A percentile compares a stretch with the other conserved stretches of the same genome.
Evolutionary conservation across 805 yeast genomes (phyloP).

Genomic region (Lachancea meyersii): DNA sequence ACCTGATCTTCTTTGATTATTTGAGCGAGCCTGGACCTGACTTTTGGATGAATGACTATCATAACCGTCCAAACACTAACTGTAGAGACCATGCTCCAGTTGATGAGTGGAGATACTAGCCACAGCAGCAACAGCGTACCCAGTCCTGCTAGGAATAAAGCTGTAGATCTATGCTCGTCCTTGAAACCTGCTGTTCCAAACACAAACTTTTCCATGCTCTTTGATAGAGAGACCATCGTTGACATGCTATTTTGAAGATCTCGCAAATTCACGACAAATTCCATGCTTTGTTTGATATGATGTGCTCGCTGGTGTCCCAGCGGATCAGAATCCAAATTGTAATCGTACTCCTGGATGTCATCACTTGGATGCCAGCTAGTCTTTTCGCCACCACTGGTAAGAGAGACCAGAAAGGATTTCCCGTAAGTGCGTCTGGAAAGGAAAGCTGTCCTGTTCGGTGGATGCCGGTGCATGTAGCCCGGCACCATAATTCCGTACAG

Average conservation of each 20-base stretch:
- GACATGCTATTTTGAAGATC: constrained; percentile 66
- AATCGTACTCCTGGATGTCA: constrained; percentile 10
- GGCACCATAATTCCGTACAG: constrained; percentile 60
- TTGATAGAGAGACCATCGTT: constrained; percentile 44
- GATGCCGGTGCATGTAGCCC: constrained; percentile 64
- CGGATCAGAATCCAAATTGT: constrained; percentile 8
- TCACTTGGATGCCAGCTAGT: constrained; percentile 12
- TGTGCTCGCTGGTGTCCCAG: constrained; percentile 21
- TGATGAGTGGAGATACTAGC: constrained; percentile 46
- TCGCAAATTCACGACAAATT: constrained; percentile 52
- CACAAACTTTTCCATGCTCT: constrained; percentile 47
- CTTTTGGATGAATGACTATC: constrained; percentile 54
- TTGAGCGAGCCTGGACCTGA: constrained; percentile 27
- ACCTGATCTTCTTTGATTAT: constrained; percentile 26
- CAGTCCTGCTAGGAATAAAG: constrained; percentile 43
- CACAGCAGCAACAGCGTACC: constrained; percentile 37
- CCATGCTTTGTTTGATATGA: constrained; percentile 34
- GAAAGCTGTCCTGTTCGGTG: constrained; percentile 40
- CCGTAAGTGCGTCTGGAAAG: constrained; percentile 45
- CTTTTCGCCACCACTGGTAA: constrained; percentile 22
- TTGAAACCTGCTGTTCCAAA: constrained; percentile 62
- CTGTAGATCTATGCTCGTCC: constrained; percentile 62
- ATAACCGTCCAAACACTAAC: constrained; percentile 51
- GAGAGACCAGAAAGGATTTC: constrained; percentile 43
- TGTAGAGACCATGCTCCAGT: constrained; percentile 59